Conservation (phyloP, 352 stramenopile genomes). For the Phytophthora syringae region DNA sequence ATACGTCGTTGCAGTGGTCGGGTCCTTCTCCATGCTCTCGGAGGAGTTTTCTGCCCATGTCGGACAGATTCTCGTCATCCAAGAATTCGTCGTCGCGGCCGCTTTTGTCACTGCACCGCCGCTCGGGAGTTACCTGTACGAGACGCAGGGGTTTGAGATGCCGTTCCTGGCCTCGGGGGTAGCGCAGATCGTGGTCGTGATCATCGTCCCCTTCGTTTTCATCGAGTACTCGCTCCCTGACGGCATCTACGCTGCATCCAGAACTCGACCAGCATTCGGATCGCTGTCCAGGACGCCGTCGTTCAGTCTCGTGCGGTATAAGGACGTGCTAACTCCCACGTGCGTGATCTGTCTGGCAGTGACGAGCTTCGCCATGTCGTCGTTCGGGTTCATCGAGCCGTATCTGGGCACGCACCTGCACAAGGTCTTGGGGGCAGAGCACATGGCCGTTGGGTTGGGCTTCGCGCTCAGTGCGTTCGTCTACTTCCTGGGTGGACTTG, state of each 20-base stretch:
- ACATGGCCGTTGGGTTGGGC: conserved; percentile 66
- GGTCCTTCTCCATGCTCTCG: conserved; percentile 67
- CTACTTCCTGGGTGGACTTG: conserved; percentile 65
- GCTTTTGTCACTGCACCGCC: conserved; percentile 69
- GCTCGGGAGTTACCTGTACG: conserved; percentile 63
- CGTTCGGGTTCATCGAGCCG: conserved; percentile 78
- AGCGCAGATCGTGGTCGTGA: conserved; percentile 64
- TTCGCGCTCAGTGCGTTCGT: conserved; percentile 73
- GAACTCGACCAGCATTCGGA: conserved; percentile 14
- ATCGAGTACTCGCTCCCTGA: conserved; percentile 80
- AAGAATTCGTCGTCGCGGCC: conserved; percentile 72
- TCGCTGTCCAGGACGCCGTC: conserved; percentile 30
- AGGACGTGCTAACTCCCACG: conserved; percentile 62
- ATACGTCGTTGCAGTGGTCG: conserved; percentile 49
- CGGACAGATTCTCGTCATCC: conserved; percentile 61
- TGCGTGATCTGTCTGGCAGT: conserved; percentile 54
- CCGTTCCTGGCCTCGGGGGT: conserved; percentile 68
- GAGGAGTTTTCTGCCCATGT: conserved; percentile 65
- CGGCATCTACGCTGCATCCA: conserved; percentile 48
- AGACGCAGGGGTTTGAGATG: conserved; percentile 58
- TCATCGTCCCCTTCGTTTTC: conserved; percentile 74
- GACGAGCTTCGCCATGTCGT: conserved; percentile 68
- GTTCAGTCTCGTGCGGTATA: conserved; percentile 49
- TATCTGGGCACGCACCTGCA: conserved; percentile 69
- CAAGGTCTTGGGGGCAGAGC: conserved; percentile 59